Conservation (phyloP, 345 rosid genomes). For the Salix suchowensis region DNA sequence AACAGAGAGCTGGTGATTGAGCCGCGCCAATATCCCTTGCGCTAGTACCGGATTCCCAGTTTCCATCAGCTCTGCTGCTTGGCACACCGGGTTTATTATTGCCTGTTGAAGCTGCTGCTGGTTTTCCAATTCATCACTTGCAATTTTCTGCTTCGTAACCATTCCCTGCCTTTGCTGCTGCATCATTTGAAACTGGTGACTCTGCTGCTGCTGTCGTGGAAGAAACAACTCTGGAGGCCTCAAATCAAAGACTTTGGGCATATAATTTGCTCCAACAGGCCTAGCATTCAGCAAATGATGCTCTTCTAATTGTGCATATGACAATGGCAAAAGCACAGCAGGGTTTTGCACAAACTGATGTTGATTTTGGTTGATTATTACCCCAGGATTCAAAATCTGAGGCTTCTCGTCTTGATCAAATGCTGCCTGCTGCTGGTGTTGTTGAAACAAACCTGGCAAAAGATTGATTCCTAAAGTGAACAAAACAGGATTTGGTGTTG, state of each 20-base stretch:
- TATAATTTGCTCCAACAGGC: slow-evolving; percentile 24
- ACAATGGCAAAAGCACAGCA: slow-evolving; percentile 39
- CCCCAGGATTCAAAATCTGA: slow-evolving; percentile 42
- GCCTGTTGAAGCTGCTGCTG: slow-evolving; percentile 74
- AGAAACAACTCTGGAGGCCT: slow-evolving; percentile 38
- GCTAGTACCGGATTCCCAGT: slow-evolving; percentile 71
- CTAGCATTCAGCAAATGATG: slow-evolving; percentile 36
- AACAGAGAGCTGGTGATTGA: slow-evolving; percentile 94
- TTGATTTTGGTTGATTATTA: slow-evolving; percentile 49
- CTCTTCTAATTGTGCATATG: slow-evolving; percentile 37
- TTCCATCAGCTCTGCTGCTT: slow-evolving; percentile 87
- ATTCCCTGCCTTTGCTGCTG: slow-evolving; percentile 22
- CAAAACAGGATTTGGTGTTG: slow-evolving; percentile 17
- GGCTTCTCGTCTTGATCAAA: slow-evolving; percentile 40
- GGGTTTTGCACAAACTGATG: slow-evolving; percentile 44
- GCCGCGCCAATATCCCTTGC: slow-evolving; percentile 99
- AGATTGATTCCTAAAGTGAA: slow-evolving; percentile 15
- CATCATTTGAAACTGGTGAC: slow-evolving; percentile 31
- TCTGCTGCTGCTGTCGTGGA: slow-evolving; percentile 35
- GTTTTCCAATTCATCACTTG: slow-evolving; percentile 42
- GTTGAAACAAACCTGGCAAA: slow-evolving; percentile 22
- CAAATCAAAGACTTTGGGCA: slow-evolving; percentile 9
- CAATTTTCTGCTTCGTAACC: slow-evolving; percentile 36
- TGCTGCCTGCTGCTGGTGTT: slow-evolving; percentile 19
- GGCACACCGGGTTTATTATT: slow-evolving; percentile 64